Evolutionary conservation across 2,329 filamentous ascomycete genomes (phyloP), one percentile per base, ranked within the genome.

Genomic region (Orbilia quercus): DNA sequence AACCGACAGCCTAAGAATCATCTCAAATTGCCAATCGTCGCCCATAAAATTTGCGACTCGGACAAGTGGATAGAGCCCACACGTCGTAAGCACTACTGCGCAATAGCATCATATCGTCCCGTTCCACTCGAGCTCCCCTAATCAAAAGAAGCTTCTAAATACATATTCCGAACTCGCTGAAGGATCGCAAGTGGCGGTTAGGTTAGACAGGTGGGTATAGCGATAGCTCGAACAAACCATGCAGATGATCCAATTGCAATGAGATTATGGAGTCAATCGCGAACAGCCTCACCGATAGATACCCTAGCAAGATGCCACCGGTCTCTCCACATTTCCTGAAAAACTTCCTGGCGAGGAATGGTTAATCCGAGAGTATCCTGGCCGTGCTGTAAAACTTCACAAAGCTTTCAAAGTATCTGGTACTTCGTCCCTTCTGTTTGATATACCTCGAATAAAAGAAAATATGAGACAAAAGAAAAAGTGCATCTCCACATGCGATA

Each of bases 41-140:
- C 9, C 28, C 28, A 4, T 4, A 31, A 5, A 12, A 42, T 57
- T 66, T 66, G 62, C 62, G 62, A 55, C 51, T 50, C 51, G 14
- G 42, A 31, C 28, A 31, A 31, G 28, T 31, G 28, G 28, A 31
- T 31, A 31, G 28, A 31, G 9, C 9, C 28, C 28, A 31, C 28
- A 31, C 28, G n/a, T 14, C 25, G 51, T 58, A 67, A 67, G 63
- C 63, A 67, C 53, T 67, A 60, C 63, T 59, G 63, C 63, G 63
- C 22, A 45, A 54, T 54, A 28, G 50, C 50, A 53, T 67, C 53
- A 54, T 60, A 48, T 25, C 36, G 22, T 7, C 34, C 34, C 1
- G 9, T 7, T 31, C 2, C 22, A 5, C 40, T 65, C 25, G 18
- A 65, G 40, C 42, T 50, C 63, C 54, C 47, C 28, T 31, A 34